phyloP scores from a whole-genome alignment of 225 moss, liverwort and hornwort genomes.

The Climacium dendroides region DNA sequence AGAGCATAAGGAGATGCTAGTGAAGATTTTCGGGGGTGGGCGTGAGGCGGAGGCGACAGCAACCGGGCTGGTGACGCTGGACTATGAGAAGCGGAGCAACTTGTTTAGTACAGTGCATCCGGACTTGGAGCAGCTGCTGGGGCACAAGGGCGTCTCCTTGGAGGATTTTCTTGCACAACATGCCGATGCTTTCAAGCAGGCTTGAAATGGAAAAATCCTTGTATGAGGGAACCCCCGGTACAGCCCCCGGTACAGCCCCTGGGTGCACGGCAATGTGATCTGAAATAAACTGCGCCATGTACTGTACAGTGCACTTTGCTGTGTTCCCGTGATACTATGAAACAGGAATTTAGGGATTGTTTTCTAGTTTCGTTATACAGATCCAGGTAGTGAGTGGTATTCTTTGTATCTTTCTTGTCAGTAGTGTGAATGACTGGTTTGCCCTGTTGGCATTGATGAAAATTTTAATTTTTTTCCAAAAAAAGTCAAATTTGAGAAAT shows the following conservation, averaged over 20 bases:
- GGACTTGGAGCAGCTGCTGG: conserved; percentile 10
- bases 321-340: background rate
- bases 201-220: background rate
- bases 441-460: too few relatives aligned
- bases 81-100: background rate
- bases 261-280: background rate
- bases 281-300: too few relatives aligned
- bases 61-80: background rate
- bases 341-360: too few relatives aligned
- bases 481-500: too few relatives aligned
- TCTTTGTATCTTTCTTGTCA: background rate
- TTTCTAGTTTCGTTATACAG: background rate
- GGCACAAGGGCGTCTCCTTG: background rate
- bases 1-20: background rate
- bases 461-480: too few relatives aligned
- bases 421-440: too few relatives aligned
- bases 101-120: background rate
- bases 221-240: background rate
- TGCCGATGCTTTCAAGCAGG: background rate
- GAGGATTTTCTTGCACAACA: background rate
- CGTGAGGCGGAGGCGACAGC: background rate
- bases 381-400: background rate
- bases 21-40: background rate
- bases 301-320: too few relatives aligned
- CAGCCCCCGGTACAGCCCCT: background rate